These are phyloP conservation scores for Madurella fahalii DNA, from an alignment of 2,329 filamentous ascomycete species.

Conservation along the genomic window DNA sequence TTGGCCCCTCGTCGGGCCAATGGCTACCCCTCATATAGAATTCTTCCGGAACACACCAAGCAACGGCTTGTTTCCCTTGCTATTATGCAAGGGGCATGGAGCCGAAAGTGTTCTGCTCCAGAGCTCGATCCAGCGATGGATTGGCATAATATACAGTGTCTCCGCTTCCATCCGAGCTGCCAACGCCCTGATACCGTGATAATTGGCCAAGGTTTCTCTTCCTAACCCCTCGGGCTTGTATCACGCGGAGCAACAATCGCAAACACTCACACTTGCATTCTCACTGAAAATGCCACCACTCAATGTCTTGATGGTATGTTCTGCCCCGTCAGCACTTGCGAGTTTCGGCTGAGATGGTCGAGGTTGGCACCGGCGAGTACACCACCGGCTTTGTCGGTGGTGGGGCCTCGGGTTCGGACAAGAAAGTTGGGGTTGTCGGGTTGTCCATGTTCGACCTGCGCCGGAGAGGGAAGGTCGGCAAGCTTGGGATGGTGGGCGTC, in stretches of 20 bases:
- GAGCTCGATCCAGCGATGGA: background rate
- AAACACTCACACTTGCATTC: background rate
- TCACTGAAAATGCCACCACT: background rate
- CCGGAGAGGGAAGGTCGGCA: slow-evolving; percentile 79
- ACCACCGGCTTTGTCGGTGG: slow-evolving; percentile 90
- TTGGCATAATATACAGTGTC: background rate
- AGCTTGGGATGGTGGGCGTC: slow-evolving; percentile 84
- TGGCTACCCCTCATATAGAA: slow-evolving; percentile 13
- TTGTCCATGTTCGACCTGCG: slow-evolving; percentile 86
- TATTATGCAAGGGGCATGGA: background rate
- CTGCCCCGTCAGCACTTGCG: background rate
- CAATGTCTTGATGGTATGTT: background rate
- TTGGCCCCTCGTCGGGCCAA: slow-evolving; percentile 5
- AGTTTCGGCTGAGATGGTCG: slow-evolving; percentile 12
- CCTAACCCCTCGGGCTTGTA: background rate
- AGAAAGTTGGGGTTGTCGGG: slow-evolving; percentile 92
- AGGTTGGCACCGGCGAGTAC: slow-evolving; percentile 93
- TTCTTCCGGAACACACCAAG: slow-evolving; percentile 16
- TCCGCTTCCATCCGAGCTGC: background rate
- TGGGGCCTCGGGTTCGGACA: slow-evolving; percentile 81
- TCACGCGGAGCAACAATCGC: background rate
- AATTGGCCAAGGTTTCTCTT: background rate
- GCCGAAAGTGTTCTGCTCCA: background rate
- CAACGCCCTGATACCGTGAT: background rate
- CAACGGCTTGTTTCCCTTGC: background rate